phyloP scores from a whole-genome alignment of 495 filamentous ascomycete genomes.

The Xylaria bambusicola region DNA sequence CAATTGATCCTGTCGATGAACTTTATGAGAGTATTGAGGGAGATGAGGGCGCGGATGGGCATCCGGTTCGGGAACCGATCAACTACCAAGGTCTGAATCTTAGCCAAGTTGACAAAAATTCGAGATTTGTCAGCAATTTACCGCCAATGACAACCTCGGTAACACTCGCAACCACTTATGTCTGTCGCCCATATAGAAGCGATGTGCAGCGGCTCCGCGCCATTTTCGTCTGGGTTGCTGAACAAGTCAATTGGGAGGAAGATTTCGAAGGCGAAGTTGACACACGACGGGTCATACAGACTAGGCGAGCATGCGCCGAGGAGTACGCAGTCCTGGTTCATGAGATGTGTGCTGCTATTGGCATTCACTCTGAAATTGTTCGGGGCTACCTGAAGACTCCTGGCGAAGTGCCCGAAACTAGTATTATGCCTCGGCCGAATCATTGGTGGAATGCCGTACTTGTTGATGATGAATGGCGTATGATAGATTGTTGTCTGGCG shows the following conservation, averaged over 20 bases:
- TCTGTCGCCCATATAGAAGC: conserved; percentile 92
- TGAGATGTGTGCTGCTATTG: conserved; percentile 93
- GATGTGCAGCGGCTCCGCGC: conserved; percentile 91
- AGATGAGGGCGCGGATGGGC: conserved; percentile 84
- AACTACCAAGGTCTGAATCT: conserved; percentile 82
- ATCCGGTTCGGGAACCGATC: conserved; percentile 77
- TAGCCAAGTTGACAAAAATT: conserved; percentile 88
- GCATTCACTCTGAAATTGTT: conserved; percentile 81
- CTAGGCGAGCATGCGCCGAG: conserved; percentile 80
- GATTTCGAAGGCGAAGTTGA: conserved; percentile 80
- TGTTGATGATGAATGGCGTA: conserved; percentile 92
- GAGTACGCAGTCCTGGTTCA: conserved; percentile 86
- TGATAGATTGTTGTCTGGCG: conserved; percentile 93
- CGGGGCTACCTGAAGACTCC: conserved; percentile 88
- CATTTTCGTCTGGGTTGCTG: conserved; percentile 95
- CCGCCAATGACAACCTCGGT: conserved; percentile 85
- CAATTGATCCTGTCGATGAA: conserved; percentile 85
- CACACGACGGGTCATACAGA: conserved; percentile 77
- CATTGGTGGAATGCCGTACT: conserved; percentile 99
- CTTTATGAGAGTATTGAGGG: conserved; percentile 84
- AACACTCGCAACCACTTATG: conserved; percentile 84
- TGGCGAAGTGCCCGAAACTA: conserved; percentile 77
- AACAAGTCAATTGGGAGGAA: conserved; percentile 96
- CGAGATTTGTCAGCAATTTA: conserved; percentile 85
- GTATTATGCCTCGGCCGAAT: conserved; percentile 76